Evolutionary conservation across 1,284 basidiomycete species (phyloP), one percentile per base, ranked within the genome.

Genomic region (Tylopilus microsporus): DNA sequence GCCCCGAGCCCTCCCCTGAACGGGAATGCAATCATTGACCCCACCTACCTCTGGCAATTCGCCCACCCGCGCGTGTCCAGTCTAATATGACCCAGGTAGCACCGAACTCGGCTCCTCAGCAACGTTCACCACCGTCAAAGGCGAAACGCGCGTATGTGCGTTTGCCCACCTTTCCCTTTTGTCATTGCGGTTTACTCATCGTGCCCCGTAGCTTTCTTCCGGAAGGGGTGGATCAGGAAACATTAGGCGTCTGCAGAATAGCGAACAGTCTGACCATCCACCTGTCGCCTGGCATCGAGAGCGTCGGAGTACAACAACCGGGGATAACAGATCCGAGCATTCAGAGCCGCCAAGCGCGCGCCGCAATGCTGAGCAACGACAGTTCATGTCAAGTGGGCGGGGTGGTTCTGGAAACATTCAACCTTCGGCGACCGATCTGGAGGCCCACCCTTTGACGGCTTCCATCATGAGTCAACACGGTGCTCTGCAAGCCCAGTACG

Each of bases 331-430:
- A 41, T 19, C 12, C n/a, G 37, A 48, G 2, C 18, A n/a, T 34
- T 39, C 42, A 39, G 58, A 51, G 6, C 11, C 16, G 18, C n/a
- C n/a, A 2, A 8, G 21, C 37, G 30, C 46, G 9, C 49, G 32
- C 1, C 30, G 53, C 2, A 32, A 16, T 18, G 4, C 11, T 12
- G 48, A 66, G 3, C 32, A 21, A 25, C 36, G 12, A n/a, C 61
- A 84, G 73, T 64, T 81, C 25, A 78, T 75, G 61, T 86, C 85
- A 48, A 82, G 83, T 37, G 90, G 91, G 11, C 81, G 90, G 34
- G 90, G 90, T 18, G 90, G 91, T 15, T 80, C 80, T 39, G 90
- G 90, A 48, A 92, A 92, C 73, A 82, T 92, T 55, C 83, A 86
- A 52, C 84, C 83, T 0, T 82, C 82, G 3, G 84, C 86, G 13